Conservation (phyloP, 2,329 filamentous ascomycete species). For the Colletotrichum filicis region DNA sequence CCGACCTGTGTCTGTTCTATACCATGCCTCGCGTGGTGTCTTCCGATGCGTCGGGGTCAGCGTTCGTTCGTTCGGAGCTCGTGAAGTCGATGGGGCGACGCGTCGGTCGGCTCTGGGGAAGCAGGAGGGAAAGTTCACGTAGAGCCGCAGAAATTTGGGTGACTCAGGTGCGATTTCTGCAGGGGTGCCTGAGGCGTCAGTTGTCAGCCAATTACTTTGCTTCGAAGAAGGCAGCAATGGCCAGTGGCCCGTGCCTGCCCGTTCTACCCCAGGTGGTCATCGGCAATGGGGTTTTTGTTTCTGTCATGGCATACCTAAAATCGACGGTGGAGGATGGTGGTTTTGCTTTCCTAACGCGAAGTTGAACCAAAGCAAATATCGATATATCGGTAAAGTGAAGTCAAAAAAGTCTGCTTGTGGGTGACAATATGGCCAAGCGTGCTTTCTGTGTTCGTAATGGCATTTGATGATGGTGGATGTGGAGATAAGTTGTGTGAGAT, state of each 20-base stretch:
- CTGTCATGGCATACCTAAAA: conserved; percentile 29
- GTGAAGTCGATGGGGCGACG: conserved; percentile 34
- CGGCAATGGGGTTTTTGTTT: conserved; percentile 7
- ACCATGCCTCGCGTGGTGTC: conserved; percentile 30
- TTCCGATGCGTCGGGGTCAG: conserved; percentile 18
- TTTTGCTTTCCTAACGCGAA: not conserved
- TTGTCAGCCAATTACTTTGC: conserved; percentile 26
- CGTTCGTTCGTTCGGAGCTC: conserved; percentile 25
- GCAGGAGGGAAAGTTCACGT: conserved; percentile 37
- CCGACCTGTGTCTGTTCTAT: conserved; percentile 21
- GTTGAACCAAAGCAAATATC: not conserved
- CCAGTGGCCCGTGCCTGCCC: conserved; percentile 24
- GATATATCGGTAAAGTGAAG: not conserved
- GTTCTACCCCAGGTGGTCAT: conserved; percentile 24
- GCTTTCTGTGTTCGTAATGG: not conserved
- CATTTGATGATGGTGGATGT: not conserved
- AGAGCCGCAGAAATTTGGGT: conserved; percentile 36
- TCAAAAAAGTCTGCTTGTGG: not conserved
- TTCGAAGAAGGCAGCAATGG: conserved; percentile 7
- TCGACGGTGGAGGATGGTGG: not conserved
- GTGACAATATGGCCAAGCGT: not conserved
- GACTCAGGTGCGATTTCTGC: conserved; percentile 36
- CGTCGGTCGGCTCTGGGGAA: conserved; percentile 31
- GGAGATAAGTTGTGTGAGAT: not conserved
- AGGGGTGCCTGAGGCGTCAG: conserved; percentile 33